Conservation (phyloP, 2,329 filamentous ascomycete species). For the Hypoxylon sp. region DNA sequence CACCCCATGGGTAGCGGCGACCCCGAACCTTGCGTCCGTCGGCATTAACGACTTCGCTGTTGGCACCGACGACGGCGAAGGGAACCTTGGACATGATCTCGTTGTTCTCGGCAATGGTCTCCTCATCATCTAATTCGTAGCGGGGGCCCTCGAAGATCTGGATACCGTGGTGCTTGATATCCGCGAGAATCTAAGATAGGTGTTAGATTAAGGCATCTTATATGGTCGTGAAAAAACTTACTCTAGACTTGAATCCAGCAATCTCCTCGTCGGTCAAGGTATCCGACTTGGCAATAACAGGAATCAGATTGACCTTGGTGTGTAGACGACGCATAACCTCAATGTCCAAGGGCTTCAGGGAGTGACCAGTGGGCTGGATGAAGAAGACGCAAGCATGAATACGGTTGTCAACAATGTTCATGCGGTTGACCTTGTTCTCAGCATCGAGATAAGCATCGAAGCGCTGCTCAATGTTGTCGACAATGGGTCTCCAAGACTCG, state of each 20-base stretch:
- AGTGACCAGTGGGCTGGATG: conserved; percentile 98
- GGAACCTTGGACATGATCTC: conserved; percentile 99
- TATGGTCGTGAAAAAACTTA: too few relatives aligned
- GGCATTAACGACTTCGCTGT: conserved; percentile 87
- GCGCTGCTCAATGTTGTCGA: conserved; percentile 99
- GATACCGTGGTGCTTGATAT: conserved; percentile 96
- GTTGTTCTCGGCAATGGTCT: conserved; percentile 99
- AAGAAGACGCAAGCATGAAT: conserved; percentile 99
- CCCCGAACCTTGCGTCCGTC: conserved; percentile 97
- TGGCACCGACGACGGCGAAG: conserved; percentile 97
- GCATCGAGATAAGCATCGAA: conserved; percentile 98
- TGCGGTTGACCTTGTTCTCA: conserved; percentile 99
- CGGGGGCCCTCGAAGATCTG: conserved; percentile 99
- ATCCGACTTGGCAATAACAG: conserved; percentile 98
- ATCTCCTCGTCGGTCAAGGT: conserved; percentile 98
- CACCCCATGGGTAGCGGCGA: conserved; percentile 96
- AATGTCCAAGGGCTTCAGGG: conserved; percentile 96
- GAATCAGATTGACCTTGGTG: conserved; percentile 99
- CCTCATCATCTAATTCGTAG: conserved; percentile 98
- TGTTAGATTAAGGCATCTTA: too few relatives aligned
- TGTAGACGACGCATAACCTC: conserved; percentile 99
- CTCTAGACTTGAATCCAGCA: conserved; percentile 90
- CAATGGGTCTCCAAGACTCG: conserved; percentile 98
- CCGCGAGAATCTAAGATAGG: conserved; percentile 85
- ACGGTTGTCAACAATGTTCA: conserved; percentile 99